Conservation (phyloP, 441 rosid species). For the Jatropha podagrica region DNA sequence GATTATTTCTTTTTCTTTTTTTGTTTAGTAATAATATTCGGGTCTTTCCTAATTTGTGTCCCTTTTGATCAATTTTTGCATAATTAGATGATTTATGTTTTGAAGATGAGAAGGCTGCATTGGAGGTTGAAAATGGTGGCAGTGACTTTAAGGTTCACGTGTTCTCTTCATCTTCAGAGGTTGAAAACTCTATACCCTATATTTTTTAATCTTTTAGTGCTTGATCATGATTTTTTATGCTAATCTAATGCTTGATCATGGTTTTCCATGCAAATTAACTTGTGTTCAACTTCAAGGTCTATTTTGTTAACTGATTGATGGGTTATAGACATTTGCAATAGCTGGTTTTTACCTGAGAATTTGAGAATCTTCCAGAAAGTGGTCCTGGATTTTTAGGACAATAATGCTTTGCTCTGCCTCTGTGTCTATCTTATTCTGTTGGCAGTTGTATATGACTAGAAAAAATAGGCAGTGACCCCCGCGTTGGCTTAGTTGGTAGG, state of each 20-base stretch:
- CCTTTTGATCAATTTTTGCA: neutral
- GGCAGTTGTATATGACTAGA: neutral
- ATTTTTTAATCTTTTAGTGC: neutral
- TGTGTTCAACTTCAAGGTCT: neutral
- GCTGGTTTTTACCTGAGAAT: neutral
- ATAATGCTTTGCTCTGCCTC: neutral
- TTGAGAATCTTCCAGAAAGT: neutral
- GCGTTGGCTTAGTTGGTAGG: too few species aligned
- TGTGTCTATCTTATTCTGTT: neutral
- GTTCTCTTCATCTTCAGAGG: conserved; percentile 67
- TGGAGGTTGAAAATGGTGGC: conserved; percentile 35
- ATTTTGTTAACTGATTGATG: neutral
- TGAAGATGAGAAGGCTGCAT: conserved; percentile 28
- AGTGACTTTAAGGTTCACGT: conserved; percentile 49
- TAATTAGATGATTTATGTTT: conserved; percentile 15
- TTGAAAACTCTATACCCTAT: conserved; percentile 25
- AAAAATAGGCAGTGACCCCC: neutral
- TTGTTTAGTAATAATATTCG: neutral
- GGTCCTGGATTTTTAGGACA: neutral
- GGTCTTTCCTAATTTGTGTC: neutral
- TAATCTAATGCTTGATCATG: too few species aligned
- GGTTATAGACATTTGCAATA: neutral
- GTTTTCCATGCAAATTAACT: neutral
- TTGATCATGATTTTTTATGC: neutral
- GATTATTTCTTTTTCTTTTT: neutral